Evolutionary conservation across 495 filamentous ascomycete species (phyloP).

Genomic region (Penicillium bovifimosum): DNA sequence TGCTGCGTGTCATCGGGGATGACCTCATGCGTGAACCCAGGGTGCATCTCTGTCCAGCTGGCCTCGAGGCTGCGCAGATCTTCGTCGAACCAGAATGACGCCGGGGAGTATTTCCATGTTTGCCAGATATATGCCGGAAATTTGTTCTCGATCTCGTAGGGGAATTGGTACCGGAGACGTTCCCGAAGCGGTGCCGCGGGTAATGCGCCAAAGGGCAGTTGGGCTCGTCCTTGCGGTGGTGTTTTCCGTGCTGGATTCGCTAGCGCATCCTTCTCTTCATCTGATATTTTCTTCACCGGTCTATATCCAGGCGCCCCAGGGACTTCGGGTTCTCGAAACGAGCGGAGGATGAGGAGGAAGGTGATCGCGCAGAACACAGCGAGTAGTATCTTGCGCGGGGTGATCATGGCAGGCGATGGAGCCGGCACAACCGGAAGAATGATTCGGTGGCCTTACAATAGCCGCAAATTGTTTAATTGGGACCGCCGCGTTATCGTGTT

Average conservation of each 20-base stretch:
- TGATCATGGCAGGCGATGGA: constrained; percentile 46
- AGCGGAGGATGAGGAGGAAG: constrained; percentile 65
- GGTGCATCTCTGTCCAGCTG: constrained; percentile 86
- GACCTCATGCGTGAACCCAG: constrained; percentile 91
- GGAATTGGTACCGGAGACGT: constrained; percentile 86
- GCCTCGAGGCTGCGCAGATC: constrained; percentile 76
- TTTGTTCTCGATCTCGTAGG: constrained; percentile 78
- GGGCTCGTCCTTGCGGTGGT: constrained; percentile 13
- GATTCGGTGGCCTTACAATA: neutral
- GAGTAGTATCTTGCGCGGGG: constrained; percentile 67
- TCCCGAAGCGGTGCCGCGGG: constrained; percentile 59
- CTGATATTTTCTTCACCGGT: constrained; percentile 19
- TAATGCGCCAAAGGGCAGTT: constrained; percentile 36
- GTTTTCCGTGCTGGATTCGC: constrained; percentile 11
- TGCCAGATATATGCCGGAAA: constrained; percentile 99
- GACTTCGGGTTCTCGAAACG: constrained; percentile 43
- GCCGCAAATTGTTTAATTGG: neutral
- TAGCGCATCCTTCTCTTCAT: constrained; percentile 16
- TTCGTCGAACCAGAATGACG: constrained; percentile 69
- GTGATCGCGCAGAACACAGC: constrained; percentile 62
- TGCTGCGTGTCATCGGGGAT: constrained; percentile 84
- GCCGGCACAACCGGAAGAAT: constrained; percentile 1
- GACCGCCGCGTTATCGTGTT: neutral
- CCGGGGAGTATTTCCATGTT: constrained; percentile 91
- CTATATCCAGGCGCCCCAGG: constrained; percentile 24